phyloP scores from a whole-genome alignment of 345 rosid species.

The Noccaea bulbosa region DNA sequence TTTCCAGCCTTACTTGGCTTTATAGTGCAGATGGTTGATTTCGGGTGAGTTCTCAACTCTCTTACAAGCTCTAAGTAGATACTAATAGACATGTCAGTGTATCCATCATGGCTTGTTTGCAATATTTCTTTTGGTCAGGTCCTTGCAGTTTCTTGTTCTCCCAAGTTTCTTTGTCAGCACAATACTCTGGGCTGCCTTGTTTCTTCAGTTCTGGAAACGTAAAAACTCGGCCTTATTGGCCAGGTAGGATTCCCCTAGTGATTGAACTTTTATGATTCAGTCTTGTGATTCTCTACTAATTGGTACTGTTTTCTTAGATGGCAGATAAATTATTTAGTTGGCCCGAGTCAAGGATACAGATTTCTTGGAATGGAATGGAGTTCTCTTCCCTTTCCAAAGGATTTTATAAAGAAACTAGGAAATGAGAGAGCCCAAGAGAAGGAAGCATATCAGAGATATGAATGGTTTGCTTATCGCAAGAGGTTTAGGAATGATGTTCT shows the following conservation, averaged over 20 bases:
- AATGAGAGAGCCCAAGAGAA: slow-evolving; percentile 62
- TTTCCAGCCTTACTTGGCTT: slow-evolving; percentile 81
- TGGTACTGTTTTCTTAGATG: slow-evolving; percentile 55
- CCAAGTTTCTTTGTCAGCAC: slow-evolving; percentile 71
- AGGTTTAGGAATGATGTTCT: slow-evolving; percentile 78
- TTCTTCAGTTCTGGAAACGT: slow-evolving; percentile 98
- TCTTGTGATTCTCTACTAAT: slow-evolving; percentile 5
- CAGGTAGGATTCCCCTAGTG: slow-evolving; percentile 50
- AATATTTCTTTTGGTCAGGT: slow-evolving; percentile 49
- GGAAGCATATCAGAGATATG: slow-evolving; percentile 80
- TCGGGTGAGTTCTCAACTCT: slow-evolving; percentile 55
- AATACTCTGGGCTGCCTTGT: slow-evolving; percentile 82
- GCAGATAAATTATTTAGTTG: slow-evolving; percentile 75
- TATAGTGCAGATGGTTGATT: slow-evolving; percentile 66
- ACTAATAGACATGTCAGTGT: neutral
- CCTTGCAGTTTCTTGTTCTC: slow-evolving; percentile 73
- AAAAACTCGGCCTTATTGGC: slow-evolving; percentile 79
- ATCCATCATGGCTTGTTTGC: slow-evolving; percentile 18
- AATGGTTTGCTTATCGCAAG: slow-evolving; percentile 79
- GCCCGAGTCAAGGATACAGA: slow-evolving; percentile 62
- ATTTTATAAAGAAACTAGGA: slow-evolving; percentile 49
- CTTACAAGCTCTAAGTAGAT: neutral
- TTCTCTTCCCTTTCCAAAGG: slow-evolving; percentile 56
- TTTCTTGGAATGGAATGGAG: slow-evolving; percentile 62
- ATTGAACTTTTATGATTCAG: neutral